Evolutionary conservation across 164 flowering plant species (phyloP).

Genomic region (Berberis thunbergii): DNA sequence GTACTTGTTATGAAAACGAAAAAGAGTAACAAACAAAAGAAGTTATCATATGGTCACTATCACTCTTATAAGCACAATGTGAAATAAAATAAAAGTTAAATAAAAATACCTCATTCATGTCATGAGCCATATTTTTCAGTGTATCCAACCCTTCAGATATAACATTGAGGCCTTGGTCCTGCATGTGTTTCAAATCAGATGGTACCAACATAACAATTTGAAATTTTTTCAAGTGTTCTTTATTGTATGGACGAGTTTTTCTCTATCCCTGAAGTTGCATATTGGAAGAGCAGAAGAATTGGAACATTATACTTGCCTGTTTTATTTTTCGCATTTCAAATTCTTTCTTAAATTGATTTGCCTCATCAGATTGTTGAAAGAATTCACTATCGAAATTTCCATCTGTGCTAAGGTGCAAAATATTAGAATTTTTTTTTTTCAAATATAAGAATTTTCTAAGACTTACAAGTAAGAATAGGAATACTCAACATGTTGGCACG

Average conservation of each 20-base stretch:
- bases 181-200: neutral
- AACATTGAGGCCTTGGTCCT: constrained; percentile 90
- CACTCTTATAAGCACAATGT: too few species aligned
- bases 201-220: too few species aligned
- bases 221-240: too few species aligned
- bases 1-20: too few species aligned
- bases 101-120: constrained; percentile 87
- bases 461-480: neutral
- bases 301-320: constrained; percentile 38
- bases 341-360: constrained; percentile 74
- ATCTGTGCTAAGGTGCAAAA: constrained; percentile 29
- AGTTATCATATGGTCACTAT: too few species aligned
- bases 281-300: too few species aligned
- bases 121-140: constrained; percentile 88
- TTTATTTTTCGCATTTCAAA: constrained; percentile 86
- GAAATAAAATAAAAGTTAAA: neutral
- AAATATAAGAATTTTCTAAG: too few species aligned
- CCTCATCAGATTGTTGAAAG: constrained; percentile 62
- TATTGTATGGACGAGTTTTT: too few species aligned
- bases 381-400: constrained; percentile 63
- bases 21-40: too few species aligned
- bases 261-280: too few species aligned
- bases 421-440: neutral
- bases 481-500: neutral
- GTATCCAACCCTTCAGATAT: constrained; percentile 89